Base-by-base conservation (phyloP, 2,329 filamentous ascomycete species). In the Neonectria magnoliae region DNA sequence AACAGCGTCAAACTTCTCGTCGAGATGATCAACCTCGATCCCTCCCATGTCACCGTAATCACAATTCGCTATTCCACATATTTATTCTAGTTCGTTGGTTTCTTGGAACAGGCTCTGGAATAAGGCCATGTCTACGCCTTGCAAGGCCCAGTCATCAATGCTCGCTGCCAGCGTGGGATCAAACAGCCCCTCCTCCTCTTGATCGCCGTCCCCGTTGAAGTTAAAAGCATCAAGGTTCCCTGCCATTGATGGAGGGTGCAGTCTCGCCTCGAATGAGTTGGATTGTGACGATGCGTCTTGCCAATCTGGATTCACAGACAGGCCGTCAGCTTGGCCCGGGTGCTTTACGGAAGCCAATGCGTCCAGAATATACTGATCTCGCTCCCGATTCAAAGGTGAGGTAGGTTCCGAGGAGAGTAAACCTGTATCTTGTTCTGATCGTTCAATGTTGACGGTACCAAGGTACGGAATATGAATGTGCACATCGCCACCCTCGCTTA, bases 1-100 rank as follows among this genome's bases (percentile, higher is more conserved):
- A 8, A 83, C 77, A 6, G 89, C 82, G 16, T 18, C 38, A 18
- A 65, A 67, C 1, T 22, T 42, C 27, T 57, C 5, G 3, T 16
- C 5, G 6, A n/a, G 6, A 38, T 38, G 14, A 7, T n/a, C 6
- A 16, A 6, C 6, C 14, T 38, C 33, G 6, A 36, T 16, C 10
- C 2, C 31, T 33, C 31, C 33, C 33, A 36, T 5, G 5, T 14
- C 14, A 38, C 36, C 36, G 36, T 16, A 8, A 6, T 14, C 14
- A 38, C 8, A 3, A n/a, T 16, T 38, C 36, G 16, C 36, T 38
- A 8, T n/a, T 38, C 6, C 6, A 3, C 36, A 38, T 6, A 3
- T n/a, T n/a, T 38, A 38, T 5, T 38, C 36, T 4, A 8, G 5
- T 16, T 38, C 36, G 6, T 14, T 38, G 36, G 14, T 3, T 16